Evolutionary conservation across 306 rosid genomes (phyloP).

Genomic region (Boehmeria nivea): DNA sequence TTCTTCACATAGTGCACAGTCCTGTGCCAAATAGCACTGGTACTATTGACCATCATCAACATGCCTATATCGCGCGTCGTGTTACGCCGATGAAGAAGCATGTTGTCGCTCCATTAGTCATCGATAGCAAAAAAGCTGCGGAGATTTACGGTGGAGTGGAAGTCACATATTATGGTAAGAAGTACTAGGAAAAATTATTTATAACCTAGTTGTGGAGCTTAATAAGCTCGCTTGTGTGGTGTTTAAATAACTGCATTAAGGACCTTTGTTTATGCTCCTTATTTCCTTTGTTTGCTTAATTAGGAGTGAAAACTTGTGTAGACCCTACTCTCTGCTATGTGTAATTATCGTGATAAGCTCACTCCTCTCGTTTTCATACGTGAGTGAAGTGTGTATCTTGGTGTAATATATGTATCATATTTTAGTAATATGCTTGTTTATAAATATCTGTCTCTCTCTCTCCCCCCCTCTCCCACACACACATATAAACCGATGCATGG

Average conservation of each 20-base stretch:
- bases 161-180: neutral
- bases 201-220: neutral
- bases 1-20: neutral
- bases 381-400: neutral
- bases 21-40: neutral
- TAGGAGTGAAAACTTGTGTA: no score
- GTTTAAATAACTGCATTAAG: neutral
- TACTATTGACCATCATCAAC: neutral
- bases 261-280: slow-evolving; percentile 1
- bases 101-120: neutral
- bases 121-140: slow-evolving; percentile 13
- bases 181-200: neutral
- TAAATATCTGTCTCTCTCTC: neutral
- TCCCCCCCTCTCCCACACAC: neutral
- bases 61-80: neutral
- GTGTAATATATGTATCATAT: neutral
- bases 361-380: neutral
- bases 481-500: no score
- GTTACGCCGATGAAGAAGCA: neutral
- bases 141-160: slow-evolving; percentile 7
- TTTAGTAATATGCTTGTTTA: neutral
- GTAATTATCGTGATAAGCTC: no score
- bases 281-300: no score
- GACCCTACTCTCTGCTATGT: no score
- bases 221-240: neutral